Evolutionary conservation across 208 protist genomes (phyloP).

Genomic region (Trypanosoma boissoni): DNA sequence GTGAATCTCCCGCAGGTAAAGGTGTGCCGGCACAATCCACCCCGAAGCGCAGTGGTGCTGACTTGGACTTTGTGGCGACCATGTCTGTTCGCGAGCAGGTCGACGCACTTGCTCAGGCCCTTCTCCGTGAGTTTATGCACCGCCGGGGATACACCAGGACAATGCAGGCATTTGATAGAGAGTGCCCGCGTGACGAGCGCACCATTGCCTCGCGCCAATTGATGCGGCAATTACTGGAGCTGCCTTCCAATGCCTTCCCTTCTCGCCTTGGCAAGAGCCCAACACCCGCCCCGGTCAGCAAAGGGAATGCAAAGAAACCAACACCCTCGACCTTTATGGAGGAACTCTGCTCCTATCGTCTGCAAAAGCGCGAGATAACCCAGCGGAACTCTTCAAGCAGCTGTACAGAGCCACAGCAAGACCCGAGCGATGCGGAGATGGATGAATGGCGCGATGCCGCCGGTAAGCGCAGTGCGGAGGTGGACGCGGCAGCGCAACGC

Average conservation of each 20-base stretch:
- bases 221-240: constrained; percentile 75
- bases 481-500: constrained; percentile 23
- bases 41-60: constrained; percentile 6
- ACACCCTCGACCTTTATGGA: constrained; percentile 69
- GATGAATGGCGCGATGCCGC: constrained; percentile 26
- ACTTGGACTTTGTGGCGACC: constrained; percentile 25
- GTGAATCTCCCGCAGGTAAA: too few relatives aligned
- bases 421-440: constrained; percentile 65
- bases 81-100: constrained; percentile 52
- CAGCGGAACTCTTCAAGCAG: not conserved
- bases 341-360: constrained; percentile 74
- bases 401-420: too few relatives aligned
- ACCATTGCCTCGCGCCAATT: constrained; percentile 73
- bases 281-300: not conserved
- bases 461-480: constrained; percentile 16
- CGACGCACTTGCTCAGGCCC: constrained; percentile 67
- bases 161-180: constrained; percentile 59
- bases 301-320: constrained; percentile 25
- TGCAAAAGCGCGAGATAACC: constrained; percentile 45
- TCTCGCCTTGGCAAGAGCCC: constrained; percentile 29
- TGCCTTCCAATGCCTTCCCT: constrained; percentile 51
- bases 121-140: constrained; percentile 90
- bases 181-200: constrained; percentile 60
- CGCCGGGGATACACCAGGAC: constrained; percentile 62
- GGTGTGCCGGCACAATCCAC: not conserved